Evolutionary conservation across 2,329 filamentous ascomycete species (phyloP).

Genomic region (Rhinocladiella similis): DNA sequence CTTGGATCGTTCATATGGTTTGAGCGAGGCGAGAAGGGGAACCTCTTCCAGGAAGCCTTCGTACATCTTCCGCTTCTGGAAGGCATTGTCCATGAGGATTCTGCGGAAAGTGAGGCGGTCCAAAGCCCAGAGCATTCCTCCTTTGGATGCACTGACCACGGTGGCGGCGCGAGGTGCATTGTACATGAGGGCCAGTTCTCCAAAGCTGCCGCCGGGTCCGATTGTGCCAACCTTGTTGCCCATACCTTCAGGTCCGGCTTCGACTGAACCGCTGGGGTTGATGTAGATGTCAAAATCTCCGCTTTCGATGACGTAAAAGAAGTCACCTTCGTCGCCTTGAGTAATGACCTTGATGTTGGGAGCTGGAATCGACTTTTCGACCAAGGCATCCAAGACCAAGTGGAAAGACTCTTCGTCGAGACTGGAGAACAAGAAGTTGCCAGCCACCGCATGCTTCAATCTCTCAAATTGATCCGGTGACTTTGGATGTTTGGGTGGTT

Average conservation of each 20-base stretch:
- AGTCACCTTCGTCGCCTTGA: conserved; percentile 94
- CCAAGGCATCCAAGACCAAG: conserved; percentile 84
- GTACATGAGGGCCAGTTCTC: conserved; percentile 97
- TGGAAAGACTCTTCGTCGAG: conserved; percentile 89
- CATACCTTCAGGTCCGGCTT: conserved; percentile 78
- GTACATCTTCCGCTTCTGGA: conserved; percentile 93
- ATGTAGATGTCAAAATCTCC: conserved; percentile 91
- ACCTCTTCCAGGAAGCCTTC: conserved; percentile 96
- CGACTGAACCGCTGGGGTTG: conserved; percentile 72
- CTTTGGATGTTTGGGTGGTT: conserved; percentile 82
- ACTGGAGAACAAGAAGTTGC: conserved; percentile 92
- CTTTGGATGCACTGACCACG: conserved; percentile 76
- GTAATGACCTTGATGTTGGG: conserved; percentile 89
- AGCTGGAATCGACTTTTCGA: conserved; percentile 93
- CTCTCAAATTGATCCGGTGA: conserved; percentile 75
- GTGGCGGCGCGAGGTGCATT: conserved; percentile 95
- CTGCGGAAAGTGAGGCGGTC: conserved; percentile 96
- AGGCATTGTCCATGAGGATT: conserved; percentile 97
- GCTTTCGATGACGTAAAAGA: conserved; percentile 94
- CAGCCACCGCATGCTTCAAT: conserved; percentile 76
- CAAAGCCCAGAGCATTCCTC: conserved; percentile 86
- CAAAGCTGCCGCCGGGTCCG: conserved; percentile 87
- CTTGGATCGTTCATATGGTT: conserved; percentile 91
- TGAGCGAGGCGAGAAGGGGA: conserved; percentile 77
- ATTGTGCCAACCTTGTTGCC: conserved; percentile 80